phyloP scores from a whole-genome alignment of 441 rosid genomes.

The Croton laevigatus region DNA sequence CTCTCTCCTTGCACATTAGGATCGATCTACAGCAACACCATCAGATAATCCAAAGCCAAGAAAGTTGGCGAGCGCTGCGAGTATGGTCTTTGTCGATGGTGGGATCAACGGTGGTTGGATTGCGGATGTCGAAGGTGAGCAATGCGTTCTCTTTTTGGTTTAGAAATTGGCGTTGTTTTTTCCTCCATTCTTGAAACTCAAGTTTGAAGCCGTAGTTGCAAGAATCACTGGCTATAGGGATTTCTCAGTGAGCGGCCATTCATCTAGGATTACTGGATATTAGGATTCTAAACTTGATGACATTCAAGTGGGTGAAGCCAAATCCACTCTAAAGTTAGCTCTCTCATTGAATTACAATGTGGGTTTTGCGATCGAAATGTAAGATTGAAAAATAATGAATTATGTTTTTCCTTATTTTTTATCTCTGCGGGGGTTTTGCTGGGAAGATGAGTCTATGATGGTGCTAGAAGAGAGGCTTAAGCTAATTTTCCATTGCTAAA shows the following conservation, averaged over 20 bases:
- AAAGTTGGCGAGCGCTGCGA: conserved; percentile 71
- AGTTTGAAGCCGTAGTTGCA: too few species aligned
- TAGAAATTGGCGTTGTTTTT: conserved; percentile 57
- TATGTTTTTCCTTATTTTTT: not conserved
- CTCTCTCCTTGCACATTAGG: conserved; percentile 97
- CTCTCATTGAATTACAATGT: too few species aligned
- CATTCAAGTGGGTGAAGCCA: too few species aligned
- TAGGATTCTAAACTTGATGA: too few species aligned
- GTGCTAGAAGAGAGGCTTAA: too few species aligned
- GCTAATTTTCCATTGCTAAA: too few species aligned
- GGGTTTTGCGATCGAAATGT: conserved; percentile 51
- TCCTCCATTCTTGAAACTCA: conserved; percentile 99
- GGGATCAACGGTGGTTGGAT: conserved; percentile 13
- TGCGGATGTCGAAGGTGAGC: conserved; percentile 20
- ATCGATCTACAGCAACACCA: conserved; percentile 90
- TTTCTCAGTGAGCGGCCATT: too few species aligned
- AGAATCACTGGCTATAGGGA: too few species aligned
- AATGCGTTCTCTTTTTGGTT: conserved; percentile 15
- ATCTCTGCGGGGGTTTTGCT: not conserved
- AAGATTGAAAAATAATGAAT: not conserved
- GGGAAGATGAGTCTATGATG: conserved; percentile 2
- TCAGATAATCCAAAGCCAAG: conserved; percentile 69
- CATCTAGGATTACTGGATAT: too few species aligned
- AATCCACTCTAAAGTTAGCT: too few species aligned
- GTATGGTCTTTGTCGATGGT: conserved; percentile 57